Evolutionary conservation across 2,329 filamentous ascomycete species (phyloP).

Genomic region (Dothiorella sarmentorum): DNA sequence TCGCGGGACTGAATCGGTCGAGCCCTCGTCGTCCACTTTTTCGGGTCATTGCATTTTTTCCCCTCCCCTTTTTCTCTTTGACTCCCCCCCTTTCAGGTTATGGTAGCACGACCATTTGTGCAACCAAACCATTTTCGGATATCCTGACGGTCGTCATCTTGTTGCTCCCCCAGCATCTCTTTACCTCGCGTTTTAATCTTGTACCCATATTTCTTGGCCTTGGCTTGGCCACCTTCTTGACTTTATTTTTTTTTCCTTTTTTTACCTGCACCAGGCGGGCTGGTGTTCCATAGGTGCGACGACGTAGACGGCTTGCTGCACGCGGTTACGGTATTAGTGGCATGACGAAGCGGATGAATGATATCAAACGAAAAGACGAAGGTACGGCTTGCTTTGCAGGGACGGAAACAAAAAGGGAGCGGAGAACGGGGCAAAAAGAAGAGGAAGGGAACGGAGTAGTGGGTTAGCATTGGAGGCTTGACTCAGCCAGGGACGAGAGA

Average conservation of each 20-base stretch:
- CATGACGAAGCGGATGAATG: neutral
- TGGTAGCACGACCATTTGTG: neutral
- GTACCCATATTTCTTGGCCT: slow-evolving; percentile 10
- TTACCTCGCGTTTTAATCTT: slow-evolving; percentile 9
- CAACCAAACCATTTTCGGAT: slow-evolving; percentile 11
- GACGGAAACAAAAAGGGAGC: neutral
- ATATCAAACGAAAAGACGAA: neutral
- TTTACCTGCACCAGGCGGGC: neutral
- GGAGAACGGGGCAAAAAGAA: neutral
- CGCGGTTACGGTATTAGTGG: slow-evolving; percentile 2
- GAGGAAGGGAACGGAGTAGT: neutral
- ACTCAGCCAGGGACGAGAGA: neutral
- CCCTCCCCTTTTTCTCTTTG: neutral
- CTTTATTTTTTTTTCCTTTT: neutral
- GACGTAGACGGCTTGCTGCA: slow-evolving; percentile 14
- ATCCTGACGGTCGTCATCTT: slow-evolving; percentile 4
- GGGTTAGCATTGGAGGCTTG: neutral
- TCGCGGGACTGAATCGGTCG: neutral
- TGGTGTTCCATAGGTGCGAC: slow-evolving; percentile 3
- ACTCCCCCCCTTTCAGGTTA: neutral
- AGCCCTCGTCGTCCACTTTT: neutral
- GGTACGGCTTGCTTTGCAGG: neutral
- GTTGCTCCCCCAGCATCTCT: neutral
- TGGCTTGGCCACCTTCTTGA: neutral
- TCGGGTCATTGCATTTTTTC: neutral